Percentiles rank a stretch among this genome's conserved stretches.
phyloP scores from a whole-genome alignment of 106 monocot genomes.

The Cymbidium sinense region DNA sequence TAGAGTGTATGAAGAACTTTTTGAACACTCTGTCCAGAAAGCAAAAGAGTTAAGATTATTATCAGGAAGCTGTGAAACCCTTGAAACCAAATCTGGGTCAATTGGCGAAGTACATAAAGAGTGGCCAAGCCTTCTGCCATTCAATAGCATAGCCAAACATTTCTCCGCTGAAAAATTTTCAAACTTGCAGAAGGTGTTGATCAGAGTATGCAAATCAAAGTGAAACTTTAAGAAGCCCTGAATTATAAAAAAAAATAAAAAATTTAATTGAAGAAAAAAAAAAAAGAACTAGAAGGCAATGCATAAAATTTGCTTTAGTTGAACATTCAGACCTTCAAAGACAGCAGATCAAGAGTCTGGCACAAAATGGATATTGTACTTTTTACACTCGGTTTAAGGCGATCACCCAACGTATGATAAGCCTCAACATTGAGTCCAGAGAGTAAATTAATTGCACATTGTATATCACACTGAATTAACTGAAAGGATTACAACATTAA shows the following conservation, averaged over 20 bases:
- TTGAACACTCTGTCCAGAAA: slow-evolving; percentile 50
- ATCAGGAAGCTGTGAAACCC: slow-evolving; percentile 26
- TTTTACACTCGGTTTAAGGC: slow-evolving; percentile 4
- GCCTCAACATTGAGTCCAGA: slow-evolving; percentile 14
- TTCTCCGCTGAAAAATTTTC: slow-evolving; percentile 36
- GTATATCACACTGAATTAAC: slow-evolving; percentile 36
- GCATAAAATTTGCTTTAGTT: background rate
- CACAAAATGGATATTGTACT: slow-evolving; percentile 37
- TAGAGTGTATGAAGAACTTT: slow-evolving; percentile 20
- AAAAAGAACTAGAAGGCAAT: background rate
- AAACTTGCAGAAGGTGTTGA: slow-evolving; percentile 35
- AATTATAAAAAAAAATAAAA: background rate
- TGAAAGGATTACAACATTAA: slow-evolving; percentile 15
- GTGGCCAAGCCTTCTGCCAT: slow-evolving; percentile 61
- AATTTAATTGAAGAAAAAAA: slow-evolving; percentile 9
- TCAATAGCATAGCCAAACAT: slow-evolving; percentile 55
- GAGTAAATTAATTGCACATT: slow-evolving; percentile 32
- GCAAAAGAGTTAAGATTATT: slow-evolving; percentile 23
- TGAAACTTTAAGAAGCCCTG: slow-evolving; percentile 66
- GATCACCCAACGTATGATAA: slow-evolving; percentile 8
- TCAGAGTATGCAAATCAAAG: slow-evolving; percentile 41
- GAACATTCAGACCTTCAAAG: slow-evolving; percentile 34
- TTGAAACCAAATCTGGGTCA: slow-evolving; percentile 27
- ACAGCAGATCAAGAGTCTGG: slow-evolving; percentile 40
- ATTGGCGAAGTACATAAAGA: slow-evolving; percentile 54